Base-by-base conservation (phyloP, 2,329 filamentous ascomycete genomes). In the Phialemonium atrogriseum region DNA sequence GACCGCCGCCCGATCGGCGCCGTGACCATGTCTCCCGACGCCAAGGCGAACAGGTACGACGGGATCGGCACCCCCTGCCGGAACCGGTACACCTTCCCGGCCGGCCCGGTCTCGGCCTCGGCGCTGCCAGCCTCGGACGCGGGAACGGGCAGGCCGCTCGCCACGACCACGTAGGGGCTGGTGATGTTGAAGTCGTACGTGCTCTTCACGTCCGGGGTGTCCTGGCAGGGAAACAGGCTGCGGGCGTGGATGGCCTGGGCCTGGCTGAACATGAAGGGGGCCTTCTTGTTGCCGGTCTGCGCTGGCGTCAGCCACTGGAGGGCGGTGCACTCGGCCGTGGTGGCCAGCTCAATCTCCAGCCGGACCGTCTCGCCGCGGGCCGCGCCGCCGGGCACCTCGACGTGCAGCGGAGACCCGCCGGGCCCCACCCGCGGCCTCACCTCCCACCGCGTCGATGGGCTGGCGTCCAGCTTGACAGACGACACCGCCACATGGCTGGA, bases 191-290 rank as follows among this genome's bases (percentile, higher is more conserved):
- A 95, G 40, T 80, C 78, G 59, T 88, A 87, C 2, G 87, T 93
- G n/a, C 84, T 87, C 66, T 98, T 98, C 48, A 95, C 84, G 54
- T 95, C 89, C 4, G 91, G 91, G 1, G 91, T 96, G 53, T 98
- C 91, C 63, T 96, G 89, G 59, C 89, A 96, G 6, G 91, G 91
- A 57, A 96, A 94, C 39, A 96, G 74, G 28, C 87, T 94, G 38
- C 91, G 79, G 25, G 85, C 86, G 50, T 96, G 88, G 50, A 95
- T 96, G 33, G 89, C 88, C 66, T 98, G 89, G 57, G 88, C 94
- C 64, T 96, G 91, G 26, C 85, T 93, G 65, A 96, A 96, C 79
- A 96, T 89, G 60, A 95, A 96, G 1, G 89, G 89, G 45, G 93
- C 83, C 59, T 87, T 91, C 65, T 87, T 88, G 71, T 94, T 95